Evolutionary conservation across 768 basidiomycete species (phyloP).

Genomic region (Russula ochroleuca): DNA sequence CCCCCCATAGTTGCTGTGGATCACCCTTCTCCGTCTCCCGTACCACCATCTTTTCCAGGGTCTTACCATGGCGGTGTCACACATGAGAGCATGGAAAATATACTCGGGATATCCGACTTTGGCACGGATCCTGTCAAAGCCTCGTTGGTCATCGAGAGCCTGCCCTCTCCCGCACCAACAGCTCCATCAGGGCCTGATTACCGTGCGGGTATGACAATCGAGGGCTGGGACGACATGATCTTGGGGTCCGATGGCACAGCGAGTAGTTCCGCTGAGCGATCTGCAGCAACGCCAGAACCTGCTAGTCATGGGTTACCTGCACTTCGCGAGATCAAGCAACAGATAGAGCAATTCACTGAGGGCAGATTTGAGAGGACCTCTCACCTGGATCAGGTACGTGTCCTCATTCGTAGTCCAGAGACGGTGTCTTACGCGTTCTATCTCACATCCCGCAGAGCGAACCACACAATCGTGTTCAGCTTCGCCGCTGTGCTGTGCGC

Average conservation of each 20-base stretch:
- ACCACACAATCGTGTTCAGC: background rate
- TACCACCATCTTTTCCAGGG: background rate
- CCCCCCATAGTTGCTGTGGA: background rate
- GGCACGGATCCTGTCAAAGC: background rate
- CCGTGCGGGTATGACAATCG: background rate
- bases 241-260: too few species aligned
- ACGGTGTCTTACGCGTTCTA: background rate
- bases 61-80: background rate
- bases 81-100: background rate
- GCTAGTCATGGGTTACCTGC: background rate
- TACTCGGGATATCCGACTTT: too few species aligned
- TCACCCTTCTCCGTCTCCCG: too few species aligned
- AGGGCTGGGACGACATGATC: background rate
- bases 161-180: background rate
- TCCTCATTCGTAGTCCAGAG: background rate
- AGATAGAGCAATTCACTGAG: background rate
- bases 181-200: background rate
- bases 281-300: background rate
- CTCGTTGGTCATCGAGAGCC: background rate
- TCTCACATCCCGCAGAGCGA: background rate
- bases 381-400: constrained; percentile 6
- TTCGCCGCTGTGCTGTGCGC: constrained; percentile 11
- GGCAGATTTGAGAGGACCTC: constrained; percentile 3
- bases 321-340: constrained; percentile 12
- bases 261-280: background rate